A percentile compares a stretch with the other conserved stretches of the same genome.
Conservation (phyloP, 2,329 filamentous ascomycete species). For the Arthrobotrys iridis region DNA sequence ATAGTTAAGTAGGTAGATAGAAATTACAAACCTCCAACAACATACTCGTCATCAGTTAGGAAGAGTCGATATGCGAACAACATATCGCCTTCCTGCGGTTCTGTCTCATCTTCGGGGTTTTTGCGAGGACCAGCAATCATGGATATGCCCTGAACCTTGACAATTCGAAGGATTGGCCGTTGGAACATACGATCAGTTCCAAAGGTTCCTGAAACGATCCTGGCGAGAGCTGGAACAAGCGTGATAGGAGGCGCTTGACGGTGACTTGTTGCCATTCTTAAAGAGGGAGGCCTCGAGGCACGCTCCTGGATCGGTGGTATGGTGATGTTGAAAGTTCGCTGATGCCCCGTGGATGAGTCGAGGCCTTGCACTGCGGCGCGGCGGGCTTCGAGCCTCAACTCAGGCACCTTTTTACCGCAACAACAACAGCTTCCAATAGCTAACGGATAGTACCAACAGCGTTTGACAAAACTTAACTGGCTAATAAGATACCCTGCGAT, state of each 20-base stretch:
- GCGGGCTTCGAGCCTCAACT: not conserved
- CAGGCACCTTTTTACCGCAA: no score
- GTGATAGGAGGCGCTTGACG: conserved; percentile 13
- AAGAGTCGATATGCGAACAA: conserved; percentile 43
- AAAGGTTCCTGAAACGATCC: conserved; percentile 36
- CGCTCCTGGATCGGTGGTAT: not conserved
- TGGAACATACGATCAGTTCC: conserved; percentile 33
- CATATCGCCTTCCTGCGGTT: conserved; percentile 30
- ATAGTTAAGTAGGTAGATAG: not conserved
- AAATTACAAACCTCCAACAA: conserved; percentile 32
- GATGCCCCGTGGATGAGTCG: not conserved
- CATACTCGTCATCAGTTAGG: conserved; percentile 36
- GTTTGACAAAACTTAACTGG: no score
- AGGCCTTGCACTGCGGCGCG: not conserved
- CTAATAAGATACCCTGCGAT: not conserved
- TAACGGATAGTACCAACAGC: no score
- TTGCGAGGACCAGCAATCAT: conserved; percentile 44
- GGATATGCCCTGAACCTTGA: conserved; percentile 47
- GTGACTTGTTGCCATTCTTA: conserved; percentile 16
- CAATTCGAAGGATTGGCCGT: conserved; percentile 39
- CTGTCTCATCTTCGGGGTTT: conserved; percentile 40
- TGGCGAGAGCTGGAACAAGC: conserved; percentile 28
- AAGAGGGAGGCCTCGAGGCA: not conserved
- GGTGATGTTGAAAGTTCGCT: not conserved
- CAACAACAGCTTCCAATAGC: no score